Evolutionary conservation across 441 rosid genomes (phyloP), one percentile per base, ranked within the genome.

Genomic region (Kokia cookei): DNA sequence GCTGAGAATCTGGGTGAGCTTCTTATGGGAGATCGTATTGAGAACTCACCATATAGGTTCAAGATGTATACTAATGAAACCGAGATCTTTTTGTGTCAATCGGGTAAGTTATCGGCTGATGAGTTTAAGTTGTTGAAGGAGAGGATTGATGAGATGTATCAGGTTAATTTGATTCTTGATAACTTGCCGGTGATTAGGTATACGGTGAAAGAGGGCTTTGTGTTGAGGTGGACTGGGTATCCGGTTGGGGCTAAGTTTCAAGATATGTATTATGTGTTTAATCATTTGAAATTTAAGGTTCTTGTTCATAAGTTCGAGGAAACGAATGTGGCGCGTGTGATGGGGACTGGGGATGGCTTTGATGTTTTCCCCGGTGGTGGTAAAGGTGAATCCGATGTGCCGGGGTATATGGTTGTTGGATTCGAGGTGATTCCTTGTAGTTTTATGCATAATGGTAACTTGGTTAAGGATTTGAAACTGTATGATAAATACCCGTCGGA

Each of bases 1-100:
- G 92, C 91, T 22, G 95, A 90, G 85, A 90, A 90, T 76, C 90
- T 90, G 1, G 95, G 93, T 43, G 93, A 90, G 86, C 86, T 90
- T 61, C 87, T 90, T 59, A 82, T 90, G 93, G 95, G 95, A 27
- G 93, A 90, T 78, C 84, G 95, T 72, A 90, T 90, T 67, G 95
- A 88, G 83, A 90, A 90, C 79, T 90, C 95, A 0, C 95, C 95
- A 0, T 88, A 86, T 71, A 84, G 47, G 82, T 90, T 88, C 78
- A 87, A 78, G 83, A 88, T 87, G 95, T 77, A 76, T 65, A 79
- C 79, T 27, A 90, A 90, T 53, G 87, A 85, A 75, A 76, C 81
- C 3, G 86, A 87, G 26, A 78, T 86, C 75, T 86, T 86, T 68
- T 66, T 85, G 81, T 90, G 93, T 62, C 77, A 27, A 64, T 69